These are phyloP conservation scores for Claviceps pusilla DNA, from an alignment of 2,329 filamentous ascomycete species.

Conservation along the genomic window DNA sequence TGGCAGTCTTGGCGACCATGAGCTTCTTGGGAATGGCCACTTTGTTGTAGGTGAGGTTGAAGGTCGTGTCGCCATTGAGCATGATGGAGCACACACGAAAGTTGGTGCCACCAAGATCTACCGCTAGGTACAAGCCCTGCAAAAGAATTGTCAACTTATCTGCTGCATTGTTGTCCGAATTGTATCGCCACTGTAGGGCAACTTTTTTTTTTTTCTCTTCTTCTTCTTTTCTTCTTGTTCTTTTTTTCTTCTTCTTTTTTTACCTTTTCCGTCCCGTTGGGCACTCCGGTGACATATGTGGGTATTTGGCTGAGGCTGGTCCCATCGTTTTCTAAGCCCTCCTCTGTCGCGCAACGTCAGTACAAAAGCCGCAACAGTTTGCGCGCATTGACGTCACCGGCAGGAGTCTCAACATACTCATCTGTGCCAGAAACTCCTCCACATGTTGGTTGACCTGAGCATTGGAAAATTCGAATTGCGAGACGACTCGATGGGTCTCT, in stretches of 20 bases:
- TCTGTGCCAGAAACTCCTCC: constrained; percentile 71
- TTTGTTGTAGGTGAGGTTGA: constrained; percentile 85
- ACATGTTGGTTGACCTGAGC: constrained; percentile 68
- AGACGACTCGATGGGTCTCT: constrained; percentile 66
- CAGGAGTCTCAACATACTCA: constrained; percentile 36
- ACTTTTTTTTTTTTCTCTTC: too few species aligned
- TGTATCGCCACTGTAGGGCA: too few species aligned
- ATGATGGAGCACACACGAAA: constrained; percentile 94
- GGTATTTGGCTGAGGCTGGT: constrained; percentile 89
- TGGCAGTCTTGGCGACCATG: constrained; percentile 76
- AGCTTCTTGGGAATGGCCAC: constrained; percentile 77
- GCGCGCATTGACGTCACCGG: neutral
- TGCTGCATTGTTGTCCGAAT: too few species aligned
- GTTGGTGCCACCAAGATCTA: constrained; percentile 96
- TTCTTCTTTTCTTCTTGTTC: neutral
- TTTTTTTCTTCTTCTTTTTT: too few species aligned
- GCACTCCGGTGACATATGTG: constrained; percentile 88
- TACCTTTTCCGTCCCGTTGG: constrained; percentile 91
- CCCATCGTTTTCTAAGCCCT: constrained; percentile 64
- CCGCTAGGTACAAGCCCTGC: constrained; percentile 85
- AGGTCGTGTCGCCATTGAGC: constrained; percentile 86
- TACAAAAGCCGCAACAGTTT: neutral
- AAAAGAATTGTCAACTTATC: neutral
- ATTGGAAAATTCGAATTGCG: constrained; percentile 72
- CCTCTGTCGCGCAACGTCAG: constrained; percentile 34